A percentile compares a stretch with the other conserved stretches of the same genome.
Evolutionary conservation across 768 basidiomycete genomes (phyloP).

Genomic region (Saitozyma sp.): DNA sequence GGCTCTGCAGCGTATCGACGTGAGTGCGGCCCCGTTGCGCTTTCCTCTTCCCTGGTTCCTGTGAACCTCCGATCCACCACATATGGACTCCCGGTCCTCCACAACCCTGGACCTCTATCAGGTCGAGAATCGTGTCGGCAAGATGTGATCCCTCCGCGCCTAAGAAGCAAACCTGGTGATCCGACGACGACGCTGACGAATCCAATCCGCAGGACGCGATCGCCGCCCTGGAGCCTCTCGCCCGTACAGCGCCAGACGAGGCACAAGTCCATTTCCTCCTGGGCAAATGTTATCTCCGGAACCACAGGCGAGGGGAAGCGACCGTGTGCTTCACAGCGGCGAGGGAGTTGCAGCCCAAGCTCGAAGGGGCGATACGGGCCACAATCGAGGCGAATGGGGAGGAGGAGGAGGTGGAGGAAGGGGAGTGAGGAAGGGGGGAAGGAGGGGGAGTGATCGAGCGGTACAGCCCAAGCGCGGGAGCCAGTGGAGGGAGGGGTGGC

Average conservation of each 20-base stretch:
- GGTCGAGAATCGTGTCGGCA: too few species aligned
- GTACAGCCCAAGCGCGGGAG: not conserved
- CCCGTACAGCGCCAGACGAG: slow-evolving; percentile 85
- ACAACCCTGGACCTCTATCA: too few species aligned
- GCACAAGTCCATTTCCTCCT: slow-evolving; percentile 96
- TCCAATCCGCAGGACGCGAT: slow-evolving; percentile 66
- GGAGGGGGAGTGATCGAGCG: slow-evolving; percentile 30
- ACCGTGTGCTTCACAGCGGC: slow-evolving; percentile 84
- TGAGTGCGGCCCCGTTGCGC: slow-evolving; percentile 54
- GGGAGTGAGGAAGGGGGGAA: slow-evolving; percentile 70
- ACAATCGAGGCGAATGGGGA: slow-evolving; percentile 61
- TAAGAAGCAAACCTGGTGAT: too few species aligned
- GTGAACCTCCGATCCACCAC: not conserved
- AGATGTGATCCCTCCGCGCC: too few species aligned
- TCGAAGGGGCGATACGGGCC: slow-evolving; percentile 62
- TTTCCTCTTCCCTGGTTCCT: not conserved
- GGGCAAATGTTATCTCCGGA: slow-evolving; percentile 81
- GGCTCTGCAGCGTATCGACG: slow-evolving; percentile 76
- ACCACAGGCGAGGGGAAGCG: slow-evolving; percentile 75
- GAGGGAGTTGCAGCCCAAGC: slow-evolving; percentile 91
- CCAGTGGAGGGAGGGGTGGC: too few species aligned
- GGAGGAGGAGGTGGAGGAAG: slow-evolving; percentile 46
- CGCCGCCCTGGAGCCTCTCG: slow-evolving; percentile 74
- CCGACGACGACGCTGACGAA: slow-evolving; percentile 28
- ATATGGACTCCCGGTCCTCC: too few species aligned